A percentile compares a stretch with the other conserved stretches of the same genome.
Evolutionary conservation across 2,329 filamentous ascomycete species (phyloP).

Genomic region (Colletotrichum sp.): DNA sequence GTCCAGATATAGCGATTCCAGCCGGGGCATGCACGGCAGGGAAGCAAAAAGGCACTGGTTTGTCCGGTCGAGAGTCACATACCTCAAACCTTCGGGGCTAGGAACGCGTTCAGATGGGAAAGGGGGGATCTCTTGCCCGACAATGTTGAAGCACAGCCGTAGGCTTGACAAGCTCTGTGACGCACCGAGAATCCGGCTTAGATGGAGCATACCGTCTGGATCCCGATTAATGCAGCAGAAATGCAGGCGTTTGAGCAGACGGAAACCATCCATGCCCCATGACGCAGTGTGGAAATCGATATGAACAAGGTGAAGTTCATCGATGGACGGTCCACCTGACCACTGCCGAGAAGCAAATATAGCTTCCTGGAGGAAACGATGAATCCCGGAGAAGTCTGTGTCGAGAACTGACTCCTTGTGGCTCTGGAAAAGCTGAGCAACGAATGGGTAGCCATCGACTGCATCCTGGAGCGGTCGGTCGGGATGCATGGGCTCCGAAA

Average conservation of each 20-base stretch:
- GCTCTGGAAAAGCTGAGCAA: neutral
- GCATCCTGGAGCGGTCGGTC: neutral
- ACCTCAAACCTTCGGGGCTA: neutral
- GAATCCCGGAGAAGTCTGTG: fast-evolving
- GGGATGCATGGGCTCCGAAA: neutral
- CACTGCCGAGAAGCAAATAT: neutral
- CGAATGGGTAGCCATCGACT: neutral
- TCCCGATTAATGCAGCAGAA: neutral
- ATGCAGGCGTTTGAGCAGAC: neutral
- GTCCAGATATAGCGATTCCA: neutral
- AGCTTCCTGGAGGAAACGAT: neutral
- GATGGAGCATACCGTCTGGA: neutral
- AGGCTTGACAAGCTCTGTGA: neutral
- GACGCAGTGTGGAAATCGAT: neutral
- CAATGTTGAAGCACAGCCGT: neutral
- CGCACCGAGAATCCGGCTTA: neutral
- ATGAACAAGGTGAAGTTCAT: neutral
- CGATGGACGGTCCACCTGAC: neutral
- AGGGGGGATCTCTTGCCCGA: neutral
- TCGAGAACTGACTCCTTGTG: fast-evolving
- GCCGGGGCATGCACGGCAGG: neutral
- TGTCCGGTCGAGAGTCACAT: neutral
- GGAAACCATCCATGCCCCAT: neutral
- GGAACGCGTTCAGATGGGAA: neutral
- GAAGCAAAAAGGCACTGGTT: neutral